phyloP scores from a whole-genome alignment of 768 basidiomycete species.

The Boletus rubropictus region DNA sequence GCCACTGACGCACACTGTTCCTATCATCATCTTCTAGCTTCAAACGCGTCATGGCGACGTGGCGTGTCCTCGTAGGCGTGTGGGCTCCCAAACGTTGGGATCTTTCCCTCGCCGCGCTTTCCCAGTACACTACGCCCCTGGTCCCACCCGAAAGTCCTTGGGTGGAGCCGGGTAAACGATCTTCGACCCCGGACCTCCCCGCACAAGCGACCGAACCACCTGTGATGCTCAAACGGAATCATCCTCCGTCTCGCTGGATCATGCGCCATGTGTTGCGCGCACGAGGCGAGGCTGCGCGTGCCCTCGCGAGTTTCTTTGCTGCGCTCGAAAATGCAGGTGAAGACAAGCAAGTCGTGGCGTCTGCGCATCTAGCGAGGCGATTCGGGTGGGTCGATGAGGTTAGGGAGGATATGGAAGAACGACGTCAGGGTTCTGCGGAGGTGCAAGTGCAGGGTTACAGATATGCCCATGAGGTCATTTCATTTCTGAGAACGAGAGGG shows the following conservation, averaged over 20 bases:
- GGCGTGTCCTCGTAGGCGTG: constrained; percentile 92
- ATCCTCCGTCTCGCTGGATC: constrained; percentile 74
- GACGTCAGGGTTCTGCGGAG: constrained; percentile 23
- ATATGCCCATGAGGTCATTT: constrained; percentile 63
- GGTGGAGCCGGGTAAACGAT: constrained; percentile 49
- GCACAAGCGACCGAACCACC: constrained; percentile 36
- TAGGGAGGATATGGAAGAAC: constrained; percentile 14
- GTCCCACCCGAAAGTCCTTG: constrained; percentile 67
- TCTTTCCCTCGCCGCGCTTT: constrained; percentile 64
- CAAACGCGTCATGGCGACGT: constrained; percentile 86
- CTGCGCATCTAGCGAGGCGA: constrained; percentile 43
- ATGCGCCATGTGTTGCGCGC: constrained; percentile 86
- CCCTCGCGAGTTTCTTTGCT: constrained; percentile 67
- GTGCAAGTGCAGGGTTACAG: constrained; percentile 47
- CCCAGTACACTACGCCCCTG: constrained; percentile 63
- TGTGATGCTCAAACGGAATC: constrained; percentile 26
- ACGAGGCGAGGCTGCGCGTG: constrained; percentile 75
- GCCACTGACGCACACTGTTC: constrained; percentile 17
- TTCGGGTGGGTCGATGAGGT: constrained; percentile 38
- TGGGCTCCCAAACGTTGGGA: constrained; percentile 88
- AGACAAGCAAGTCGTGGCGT: constrained; percentile 42
- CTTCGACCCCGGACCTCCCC: constrained; percentile 22
- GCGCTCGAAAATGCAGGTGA: constrained; percentile 49
- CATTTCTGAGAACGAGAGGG: constrained; percentile 63
- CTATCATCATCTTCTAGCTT: constrained; percentile 40